Evolutionary conservation across 2,329 filamentous ascomycete genomes (phyloP), one percentile per base, ranked within the genome.

Genomic region (Sporothrix pallida): DNA sequence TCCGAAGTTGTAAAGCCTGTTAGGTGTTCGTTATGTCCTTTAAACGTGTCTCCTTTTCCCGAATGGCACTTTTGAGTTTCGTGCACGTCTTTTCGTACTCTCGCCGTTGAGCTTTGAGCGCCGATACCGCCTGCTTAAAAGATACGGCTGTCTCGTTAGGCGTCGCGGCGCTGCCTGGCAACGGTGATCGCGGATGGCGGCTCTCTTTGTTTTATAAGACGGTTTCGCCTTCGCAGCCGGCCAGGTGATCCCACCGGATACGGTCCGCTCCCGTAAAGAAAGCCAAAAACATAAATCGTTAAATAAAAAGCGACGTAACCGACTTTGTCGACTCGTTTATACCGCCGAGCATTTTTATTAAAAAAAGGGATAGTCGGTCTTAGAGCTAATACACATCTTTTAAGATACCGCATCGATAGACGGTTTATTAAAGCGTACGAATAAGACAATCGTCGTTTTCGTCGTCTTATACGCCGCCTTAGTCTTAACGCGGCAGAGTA

Each of bases 191-290:
- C 17, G 50, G 50, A 17, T 3, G 12, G 50, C 50, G 50, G 50
- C 50, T 52, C 48, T 52, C 48, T 52, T 13, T 52, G 13, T 52
- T 52, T 13, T 7, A 52, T 13, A 52, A 12, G 2, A 52, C 17
- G 50, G 50, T 52, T 52, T 52, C 50, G 50, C 50, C 50, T 52
- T n/a, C 50, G 50, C 50, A 13, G 50, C 50, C 13, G 50, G 50
- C 50, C 50, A 52, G 50, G 50, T 52, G n/a, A 52, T 52, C 50
- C 50, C 6, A 52, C 17, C 50, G 50, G 50, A 52, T 52, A 13
- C 50, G 50, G 50, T 52, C 50, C 50, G 50, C 50, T n/a, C 50
- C 50, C 50, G 50, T 52, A n/a, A 52, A 52, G 13, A 52, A 52
- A n/a, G 50, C 50, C 6, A 52, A 52, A 52, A 52, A 52, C 50